Percentiles rank a stretch among this genome's conserved stretches.
These are phyloP conservation scores for Diversispora eburnea DNA, from an alignment of 192 early-diverging fungal species.

Conservation along the genomic window DNA sequence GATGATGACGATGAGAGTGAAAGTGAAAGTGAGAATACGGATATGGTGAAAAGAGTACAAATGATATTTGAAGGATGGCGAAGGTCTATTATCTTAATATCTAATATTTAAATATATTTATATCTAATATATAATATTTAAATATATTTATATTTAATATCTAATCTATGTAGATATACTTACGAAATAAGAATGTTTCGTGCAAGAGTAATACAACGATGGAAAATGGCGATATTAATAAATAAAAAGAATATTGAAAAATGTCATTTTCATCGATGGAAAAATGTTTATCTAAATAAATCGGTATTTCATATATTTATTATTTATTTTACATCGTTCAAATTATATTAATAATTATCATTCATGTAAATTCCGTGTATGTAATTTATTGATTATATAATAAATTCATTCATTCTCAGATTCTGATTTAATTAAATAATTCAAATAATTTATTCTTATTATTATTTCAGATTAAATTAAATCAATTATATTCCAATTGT, in stretches of 20 bases:
- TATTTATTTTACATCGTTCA: too few relatives aligned
- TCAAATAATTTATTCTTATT: too few relatives aligned
- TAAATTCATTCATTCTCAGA: too few relatives aligned
- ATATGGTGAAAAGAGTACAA: background rate
- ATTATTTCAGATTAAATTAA: too few relatives aligned
- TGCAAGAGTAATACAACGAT: conserved; percentile 1
- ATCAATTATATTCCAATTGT: too few relatives aligned
- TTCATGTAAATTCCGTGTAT: too few relatives aligned
- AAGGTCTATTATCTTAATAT: background rate
- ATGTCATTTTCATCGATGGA: conserved; percentile 7
- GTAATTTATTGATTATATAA: too few relatives aligned
- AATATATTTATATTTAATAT: background rate
- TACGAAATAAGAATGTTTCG: background rate
- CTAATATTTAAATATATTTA: background rate
- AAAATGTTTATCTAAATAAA: background rate
- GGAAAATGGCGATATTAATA: background rate
- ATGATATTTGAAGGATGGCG: conserved; percentile 2
- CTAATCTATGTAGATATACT: conserved; percentile 10
- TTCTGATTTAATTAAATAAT: too few relatives aligned
- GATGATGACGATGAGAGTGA: background rate
- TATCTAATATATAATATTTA: background rate
- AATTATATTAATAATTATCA: too few relatives aligned
- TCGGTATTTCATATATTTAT: background rate
- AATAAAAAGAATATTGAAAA: conserved; percentile 3
- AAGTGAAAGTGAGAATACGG: background rate